Evolutionary conservation across 192 early-diverging fungal genomes (phyloP).

Genomic region (Backusella macrospora): DNA sequence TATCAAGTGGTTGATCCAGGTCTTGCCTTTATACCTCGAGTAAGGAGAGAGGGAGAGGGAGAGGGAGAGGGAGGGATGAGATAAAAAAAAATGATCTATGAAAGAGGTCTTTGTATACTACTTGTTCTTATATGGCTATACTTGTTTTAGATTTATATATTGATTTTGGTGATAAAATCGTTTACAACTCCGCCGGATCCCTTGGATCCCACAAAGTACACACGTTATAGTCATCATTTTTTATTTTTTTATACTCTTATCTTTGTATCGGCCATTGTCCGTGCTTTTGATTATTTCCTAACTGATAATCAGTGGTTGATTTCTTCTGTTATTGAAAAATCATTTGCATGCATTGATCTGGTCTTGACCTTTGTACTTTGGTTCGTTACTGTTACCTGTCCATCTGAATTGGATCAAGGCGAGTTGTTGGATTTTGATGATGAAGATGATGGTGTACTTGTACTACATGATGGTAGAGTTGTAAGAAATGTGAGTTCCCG

Average conservation of each 20-base stretch:
- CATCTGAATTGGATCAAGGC: constrained; percentile 30
- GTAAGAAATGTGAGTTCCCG: constrained; percentile 34
- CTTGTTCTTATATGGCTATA: neutral
- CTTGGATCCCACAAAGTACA: constrained; percentile 32
- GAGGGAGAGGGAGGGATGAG: no score
- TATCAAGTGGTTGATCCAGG: constrained; percentile 31
- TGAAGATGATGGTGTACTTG: constrained; percentile 36
- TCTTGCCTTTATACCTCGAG: constrained; percentile 29
- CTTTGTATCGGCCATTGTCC: constrained; percentile 13
- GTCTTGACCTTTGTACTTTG: constrained; percentile 20
- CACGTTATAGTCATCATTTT: constrained; percentile 38
- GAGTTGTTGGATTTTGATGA: constrained; percentile 40
- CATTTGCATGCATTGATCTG: constrained; percentile 18
- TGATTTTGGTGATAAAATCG: constrained; percentile 37
- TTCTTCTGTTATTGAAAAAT: constrained; percentile 21
- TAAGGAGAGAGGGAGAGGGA: no score
- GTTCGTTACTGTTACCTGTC: constrained; percentile 28
- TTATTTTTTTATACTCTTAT: constrained; percentile 30
- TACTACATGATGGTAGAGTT: constrained; percentile 38
- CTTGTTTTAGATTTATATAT: constrained; percentile 31
- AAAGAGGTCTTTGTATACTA: no score
- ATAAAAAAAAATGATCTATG: no score
- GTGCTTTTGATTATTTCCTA: constrained; percentile 17
- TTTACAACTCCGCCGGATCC: constrained; percentile 38
- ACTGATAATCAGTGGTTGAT: neutral